Evolutionary conservation across 2,329 filamentous ascomycete genomes (phyloP).

Genomic region (Trichoderma koningiopsis): DNA sequence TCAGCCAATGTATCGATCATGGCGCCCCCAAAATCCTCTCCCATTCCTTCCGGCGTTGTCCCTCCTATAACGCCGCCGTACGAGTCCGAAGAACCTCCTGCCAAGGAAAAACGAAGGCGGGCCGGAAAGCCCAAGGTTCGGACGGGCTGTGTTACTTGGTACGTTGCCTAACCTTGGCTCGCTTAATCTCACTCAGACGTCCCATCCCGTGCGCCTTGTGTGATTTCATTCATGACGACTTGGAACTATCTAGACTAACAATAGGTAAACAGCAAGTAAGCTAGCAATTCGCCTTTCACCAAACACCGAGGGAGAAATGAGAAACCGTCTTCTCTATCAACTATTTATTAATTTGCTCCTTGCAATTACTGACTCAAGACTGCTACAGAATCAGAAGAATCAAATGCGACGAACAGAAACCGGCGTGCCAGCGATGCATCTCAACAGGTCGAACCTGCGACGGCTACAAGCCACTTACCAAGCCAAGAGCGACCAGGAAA

Average conservation of each 20-base stretch:
- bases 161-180: conserved; percentile 27
- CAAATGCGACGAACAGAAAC: conserved; percentile 42
- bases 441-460: conserved; percentile 41
- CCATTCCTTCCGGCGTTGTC: background rate
- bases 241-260: conserved; percentile 4
- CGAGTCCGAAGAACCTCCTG: conserved; percentile 8
- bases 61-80: conserved; percentile 21
- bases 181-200: background rate
- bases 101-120: conserved; percentile 34
- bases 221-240: background rate
- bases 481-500: conserved; percentile 16
- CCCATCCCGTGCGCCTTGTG: background rate
- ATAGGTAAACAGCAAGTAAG: conserved; percentile 25
- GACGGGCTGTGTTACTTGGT: conserved; percentile 47
- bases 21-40: conserved; percentile 12
- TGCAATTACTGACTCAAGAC: background rate
- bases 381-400: conserved; percentile 38
- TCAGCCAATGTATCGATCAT: conserved; percentile 23
- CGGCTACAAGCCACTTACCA: conserved; percentile 37
- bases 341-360: background rate
- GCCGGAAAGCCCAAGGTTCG: conserved; percentile 44
- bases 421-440: conserved; percentile 39
- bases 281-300: background rate
- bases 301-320: background rate
- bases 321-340: background rate